A percentile compares a stretch with the other conserved stretches of the same genome.
Conservation (phyloP, 768 basidiomycete species). For the Gymnopilus junonius region DNA sequence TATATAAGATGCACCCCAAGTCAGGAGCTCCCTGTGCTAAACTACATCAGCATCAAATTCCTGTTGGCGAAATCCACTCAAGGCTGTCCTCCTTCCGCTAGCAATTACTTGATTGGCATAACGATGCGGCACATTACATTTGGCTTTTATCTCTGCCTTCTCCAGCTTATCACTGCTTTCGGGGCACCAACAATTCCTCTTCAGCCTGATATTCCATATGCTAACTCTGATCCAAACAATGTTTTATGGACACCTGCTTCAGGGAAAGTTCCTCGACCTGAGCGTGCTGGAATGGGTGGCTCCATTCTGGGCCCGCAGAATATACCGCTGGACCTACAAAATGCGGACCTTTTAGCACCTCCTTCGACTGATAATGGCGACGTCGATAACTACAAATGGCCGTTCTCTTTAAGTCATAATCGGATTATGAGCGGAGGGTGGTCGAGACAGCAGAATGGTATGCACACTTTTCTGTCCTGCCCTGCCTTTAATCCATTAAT, state of each 20-base stretch:
- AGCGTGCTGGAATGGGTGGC: conserved; percentile 49
- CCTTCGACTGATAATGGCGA: conserved; percentile 65
- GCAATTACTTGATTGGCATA: not conserved
- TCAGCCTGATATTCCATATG: conserved; percentile 24
- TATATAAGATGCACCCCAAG: not conserved
- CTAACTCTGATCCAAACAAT: conserved; percentile 23
- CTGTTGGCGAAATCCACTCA: not conserved
- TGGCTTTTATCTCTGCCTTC: not conserved
- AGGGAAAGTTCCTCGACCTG: conserved; percentile 39
- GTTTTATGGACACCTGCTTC: conserved; percentile 25
- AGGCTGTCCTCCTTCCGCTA: not conserved
- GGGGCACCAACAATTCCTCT: conserved; percentile 17
- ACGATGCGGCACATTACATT: not conserved
- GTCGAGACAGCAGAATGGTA: conserved; percentile 66
- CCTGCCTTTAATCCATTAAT: not conserved
- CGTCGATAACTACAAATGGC: conserved; percentile 65
- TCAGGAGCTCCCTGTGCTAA: not conserved
- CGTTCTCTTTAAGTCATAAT: conserved; percentile 63
- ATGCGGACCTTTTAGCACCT: conserved; percentile 60
- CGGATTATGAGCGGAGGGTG: conserved; percentile 67
- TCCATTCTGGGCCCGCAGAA: conserved; percentile 62
- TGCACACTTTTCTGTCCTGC: no score
- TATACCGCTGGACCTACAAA: conserved; percentile 55
- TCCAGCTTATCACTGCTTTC: not conserved
- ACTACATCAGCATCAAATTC: not conserved